Conservation (phyloP, 2,329 filamentous ascomycete genomes). For the Conoideocrella luteorostrata region DNA sequence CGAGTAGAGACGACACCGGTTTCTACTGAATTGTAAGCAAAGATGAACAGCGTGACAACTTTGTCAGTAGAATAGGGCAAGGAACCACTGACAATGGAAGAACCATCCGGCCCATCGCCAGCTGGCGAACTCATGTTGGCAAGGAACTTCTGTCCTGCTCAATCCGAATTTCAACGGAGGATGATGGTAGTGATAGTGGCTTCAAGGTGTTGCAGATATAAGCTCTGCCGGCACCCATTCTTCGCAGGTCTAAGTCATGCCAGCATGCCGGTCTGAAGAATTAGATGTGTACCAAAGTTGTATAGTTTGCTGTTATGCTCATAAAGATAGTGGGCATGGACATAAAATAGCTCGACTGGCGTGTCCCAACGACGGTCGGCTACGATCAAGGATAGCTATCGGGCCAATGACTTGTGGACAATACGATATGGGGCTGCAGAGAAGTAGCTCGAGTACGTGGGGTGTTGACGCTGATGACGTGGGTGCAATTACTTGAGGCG, state of each 20-base stretch:
- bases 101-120: slow-evolving; percentile 61
- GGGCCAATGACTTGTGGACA: neutral
- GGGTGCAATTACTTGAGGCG: neutral
- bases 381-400: neutral
- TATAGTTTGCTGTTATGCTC: too few relatives aligned
- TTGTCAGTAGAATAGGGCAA: neutral
- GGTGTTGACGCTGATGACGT: neutral
- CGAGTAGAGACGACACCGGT: slow-evolving; percentile 74
- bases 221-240: slow-evolving; percentile 11
- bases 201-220: slow-evolving; percentile 4
- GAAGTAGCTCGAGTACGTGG: neutral
- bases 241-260: slow-evolving; percentile 9
- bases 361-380: neutral
- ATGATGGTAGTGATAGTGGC: neutral
- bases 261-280: neutral
- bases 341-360: neutral
- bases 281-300: too few relatives aligned
- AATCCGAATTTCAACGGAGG: neutral
- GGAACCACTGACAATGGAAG: slow-evolving; percentile 58
- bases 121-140: slow-evolving; percentile 25
- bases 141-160: slow-evolving; percentile 18
- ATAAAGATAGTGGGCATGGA: neutral
- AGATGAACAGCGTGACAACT: too few relatives aligned
- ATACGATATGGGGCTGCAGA: neutral
- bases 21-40: slow-evolving; percentile 41